Base-by-base conservation (phyloP, 352 stramenopile genomes). In the Peronospora destructor region DNA sequence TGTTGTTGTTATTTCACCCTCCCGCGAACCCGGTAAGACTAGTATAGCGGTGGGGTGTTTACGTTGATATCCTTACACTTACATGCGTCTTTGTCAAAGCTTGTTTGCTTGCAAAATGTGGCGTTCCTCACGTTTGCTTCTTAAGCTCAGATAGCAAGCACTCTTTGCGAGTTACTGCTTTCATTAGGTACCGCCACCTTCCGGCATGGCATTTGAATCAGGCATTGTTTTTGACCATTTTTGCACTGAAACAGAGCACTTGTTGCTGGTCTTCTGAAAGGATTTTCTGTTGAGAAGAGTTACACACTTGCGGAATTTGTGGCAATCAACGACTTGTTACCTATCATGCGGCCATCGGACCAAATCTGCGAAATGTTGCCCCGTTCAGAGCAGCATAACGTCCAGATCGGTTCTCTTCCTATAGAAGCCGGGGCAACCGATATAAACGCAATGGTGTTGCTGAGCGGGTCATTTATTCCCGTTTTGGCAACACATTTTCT, bases 401-500 rank as follows among this genome's bases (percentile, higher is more conserved):
- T 68, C 9, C 17, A 44, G 19, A 38, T 73, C 14, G 68, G 57
- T n/a, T 43, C 17, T 38, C n/a, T 42, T 43, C 17, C 47, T 28
- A 32, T 33, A 6, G 21, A 55, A 35, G 12, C 37, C 7, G 39
- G 45, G 21, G 19, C 19, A 14, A 45, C 47, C 21, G 46, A 62
- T 12, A 66, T 46, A 25, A 54, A 61, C 33, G 58, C 55, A 19
- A 53, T 76, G 4, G 44, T 55, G 11, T 56, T 61, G 21, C 42
- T 88, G 5, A 77, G 71, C 40, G 62, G 63, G 7, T 52, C 64
- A 30, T 71, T 83, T 36, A 82, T 86, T 32, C 77, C 74, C 13
- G 61, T 76, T n/a, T 49, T 84, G 10, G 60, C 77, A 44, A 55
- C 73, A 1, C 62, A 71, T 45, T 83, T 84, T 57, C 61, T 84